These are phyloP conservation scores for Euphrasia arctica DNA, from an alignment of 305 asterid genomes.

Conservation along the genomic window DNA sequence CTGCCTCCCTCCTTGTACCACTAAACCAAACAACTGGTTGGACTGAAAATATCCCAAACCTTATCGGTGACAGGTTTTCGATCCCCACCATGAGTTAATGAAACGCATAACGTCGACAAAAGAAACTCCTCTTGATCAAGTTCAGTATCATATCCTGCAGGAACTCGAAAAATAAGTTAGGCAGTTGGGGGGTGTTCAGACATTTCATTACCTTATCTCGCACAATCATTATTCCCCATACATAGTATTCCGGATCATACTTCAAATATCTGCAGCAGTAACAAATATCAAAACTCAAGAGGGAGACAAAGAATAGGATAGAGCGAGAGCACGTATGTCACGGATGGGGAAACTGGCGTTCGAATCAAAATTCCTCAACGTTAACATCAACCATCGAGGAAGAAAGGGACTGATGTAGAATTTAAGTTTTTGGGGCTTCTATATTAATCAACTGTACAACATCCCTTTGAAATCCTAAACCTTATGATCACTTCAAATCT, in stretches of 20 bases:
- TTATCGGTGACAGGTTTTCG: not conserved
- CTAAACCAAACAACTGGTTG: slow-evolving; percentile 25
- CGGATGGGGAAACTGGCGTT: slow-evolving; percentile 11
- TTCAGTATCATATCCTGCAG: too few species aligned
- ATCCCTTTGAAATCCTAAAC: too few species aligned
- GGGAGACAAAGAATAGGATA: not conserved
- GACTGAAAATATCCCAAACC: not conserved
- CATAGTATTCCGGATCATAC: not conserved
- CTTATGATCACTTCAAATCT: not conserved
- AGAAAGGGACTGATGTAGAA: slow-evolving; percentile 26
- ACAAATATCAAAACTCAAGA: not conserved
- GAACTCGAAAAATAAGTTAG: not conserved
- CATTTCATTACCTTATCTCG: not conserved
- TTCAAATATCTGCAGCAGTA: too few species aligned
- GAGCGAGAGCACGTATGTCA: not conserved
- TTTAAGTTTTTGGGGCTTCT: too few species aligned
- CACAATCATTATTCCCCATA: not conserved
- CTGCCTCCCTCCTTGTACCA: slow-evolving; percentile 29
- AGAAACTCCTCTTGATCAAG: not conserved
- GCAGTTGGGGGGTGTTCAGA: not conserved
- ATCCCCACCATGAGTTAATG: not conserved
- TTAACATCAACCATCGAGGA: slow-evolving; percentile 25
- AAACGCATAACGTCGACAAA: not conserved
- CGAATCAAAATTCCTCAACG: slow-evolving; percentile 9
- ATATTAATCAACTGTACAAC: too few species aligned